Base-by-base conservation (phyloP, 352 stramenopile genomes). In the Globisporangium perplexum region DNA sequence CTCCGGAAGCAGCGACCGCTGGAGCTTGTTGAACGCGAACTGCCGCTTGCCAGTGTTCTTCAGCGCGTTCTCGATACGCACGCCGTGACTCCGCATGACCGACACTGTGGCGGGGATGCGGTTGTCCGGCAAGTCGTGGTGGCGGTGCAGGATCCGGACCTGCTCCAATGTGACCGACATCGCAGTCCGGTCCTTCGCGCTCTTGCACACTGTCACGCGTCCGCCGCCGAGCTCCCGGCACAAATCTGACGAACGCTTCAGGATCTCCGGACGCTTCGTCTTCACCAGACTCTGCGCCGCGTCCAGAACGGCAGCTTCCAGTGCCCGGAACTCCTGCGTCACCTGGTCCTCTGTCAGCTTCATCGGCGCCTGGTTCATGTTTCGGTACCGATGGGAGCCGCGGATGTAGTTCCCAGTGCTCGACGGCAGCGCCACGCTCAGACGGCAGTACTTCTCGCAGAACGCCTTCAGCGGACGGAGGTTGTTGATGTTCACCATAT, bases 121-220 rank as follows among this genome's bases (percentile, higher is more conserved):
- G 58, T 93, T 77, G 24, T 54, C 53, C 2, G 81, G 83, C 45
- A 95, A 55, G 47, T 91, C 83, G 57, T 95, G 85, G 62, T 93
- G 83, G 28, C 77, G 78, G 47, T 88, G 77, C 68, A 95, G 51
- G 31, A 95, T 92, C 28, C 83, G 83, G 30, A 91, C 90, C 60
- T 98, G 88, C 65, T 98, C 97, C 30, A 98, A 86, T 26, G 95
- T 98, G 26, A 98, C 88, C 20, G 96, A 96, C 96, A 99, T 99
- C 46, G 92, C 95, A 36, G 96, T 99, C 42, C 96, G 85, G 72
- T 99, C 96, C 67, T 99, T 99, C 17, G 95, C 96, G 67, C 83
- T 97, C 62, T 99, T 98, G 63, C 96, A 99, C 47, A 98, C 97
- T 0, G 97, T 97, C 18, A 97, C 81, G 43, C 90, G 89, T 1